A percentile compares a stretch with the other conserved stretches of the same genome.
phyloP scores from a whole-genome alignment of 2,329 filamentous ascomycete species.

The Dactylonectria estremocensis region DNA sequence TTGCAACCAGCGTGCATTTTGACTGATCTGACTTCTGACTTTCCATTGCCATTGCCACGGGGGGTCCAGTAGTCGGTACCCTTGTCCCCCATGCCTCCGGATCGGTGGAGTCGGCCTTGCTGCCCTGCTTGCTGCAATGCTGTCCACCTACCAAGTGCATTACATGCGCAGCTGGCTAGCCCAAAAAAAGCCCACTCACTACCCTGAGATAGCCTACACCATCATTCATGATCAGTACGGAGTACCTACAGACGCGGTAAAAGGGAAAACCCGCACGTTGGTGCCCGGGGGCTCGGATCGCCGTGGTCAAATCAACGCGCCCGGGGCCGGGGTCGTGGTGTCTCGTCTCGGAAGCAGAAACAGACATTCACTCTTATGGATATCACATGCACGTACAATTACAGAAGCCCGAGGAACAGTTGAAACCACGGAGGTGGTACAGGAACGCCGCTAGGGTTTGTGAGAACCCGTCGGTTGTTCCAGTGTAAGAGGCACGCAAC shows the following conservation, averaged over 20 bases:
- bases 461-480: too few species aligned
- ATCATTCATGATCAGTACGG: too few species aligned
- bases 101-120: background rate
- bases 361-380: background rate
- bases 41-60: too few species aligned
- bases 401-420: background rate
- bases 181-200: background rate
- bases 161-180: background rate
- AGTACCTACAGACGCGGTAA: too few species aligned
- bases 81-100: background rate
- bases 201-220: background rate
- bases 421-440: too few species aligned
- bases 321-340: slow-evolving; percentile 1
- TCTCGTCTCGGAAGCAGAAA: slow-evolving; percentile 1
- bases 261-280: too few species aligned
- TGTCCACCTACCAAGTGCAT: background rate
- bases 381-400: background rate
- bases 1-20: slow-evolving; percentile 1
- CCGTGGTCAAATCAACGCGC: slow-evolving; percentile 10
- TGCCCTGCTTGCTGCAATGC: background rate
- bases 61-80: too few species aligned
- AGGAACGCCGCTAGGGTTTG: too few species aligned
- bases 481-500: too few species aligned
- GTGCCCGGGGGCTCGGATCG: slow-evolving; percentile 1
- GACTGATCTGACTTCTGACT: too few species aligned